These are phyloP conservation scores for Ceratobasidium sp. DNA, from an alignment of 1,284 basidiomycete genomes.

Conservation along the genomic window DNA sequence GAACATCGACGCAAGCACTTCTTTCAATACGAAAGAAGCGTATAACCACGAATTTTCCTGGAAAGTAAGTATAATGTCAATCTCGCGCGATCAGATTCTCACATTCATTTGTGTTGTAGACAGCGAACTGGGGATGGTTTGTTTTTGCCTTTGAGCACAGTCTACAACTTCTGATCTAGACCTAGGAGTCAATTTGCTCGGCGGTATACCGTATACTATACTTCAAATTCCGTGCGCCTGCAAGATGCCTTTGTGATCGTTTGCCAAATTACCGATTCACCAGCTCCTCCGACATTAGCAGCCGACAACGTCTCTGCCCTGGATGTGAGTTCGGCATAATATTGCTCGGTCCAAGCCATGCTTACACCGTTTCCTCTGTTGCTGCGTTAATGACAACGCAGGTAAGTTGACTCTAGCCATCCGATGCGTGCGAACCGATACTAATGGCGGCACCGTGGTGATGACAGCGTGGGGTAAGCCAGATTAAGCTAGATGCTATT, in stretches of 20 bases:
- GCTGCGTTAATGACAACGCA: no score
- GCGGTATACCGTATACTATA: conserved; percentile 74
- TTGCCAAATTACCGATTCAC: conserved; percentile 79
- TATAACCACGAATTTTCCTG: conserved; percentile 83
- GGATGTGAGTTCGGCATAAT: no score
- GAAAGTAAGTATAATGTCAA: conserved; percentile 56
- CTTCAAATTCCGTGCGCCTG: conserved; percentile 59
- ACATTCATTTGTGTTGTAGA: conserved; percentile 50
- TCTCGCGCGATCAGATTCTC: conserved; percentile 26
- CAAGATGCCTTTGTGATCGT: conserved; percentile 75
- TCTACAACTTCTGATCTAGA: not conserved
- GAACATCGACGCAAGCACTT: conserved; percentile 59
- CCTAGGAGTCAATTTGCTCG: conserved; percentile 79
- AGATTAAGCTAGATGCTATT: no score
- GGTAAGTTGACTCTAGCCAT: no score
- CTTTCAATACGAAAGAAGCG: conserved; percentile 76
- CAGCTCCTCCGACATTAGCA: conserved; percentile 59
- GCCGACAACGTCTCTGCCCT: conserved; percentile 64
- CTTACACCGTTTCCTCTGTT: no score
- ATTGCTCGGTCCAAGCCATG: no score
- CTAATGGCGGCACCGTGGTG: no score
- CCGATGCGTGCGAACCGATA: no score
- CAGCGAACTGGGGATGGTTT: conserved; percentile 85
- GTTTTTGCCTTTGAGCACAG: conserved; percentile 37
- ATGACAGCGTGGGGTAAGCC: no score